Evolutionary conservation across 2,329 filamentous ascomycete species (phyloP).

Genomic region (Plectosphaerella plurivora): DNA sequence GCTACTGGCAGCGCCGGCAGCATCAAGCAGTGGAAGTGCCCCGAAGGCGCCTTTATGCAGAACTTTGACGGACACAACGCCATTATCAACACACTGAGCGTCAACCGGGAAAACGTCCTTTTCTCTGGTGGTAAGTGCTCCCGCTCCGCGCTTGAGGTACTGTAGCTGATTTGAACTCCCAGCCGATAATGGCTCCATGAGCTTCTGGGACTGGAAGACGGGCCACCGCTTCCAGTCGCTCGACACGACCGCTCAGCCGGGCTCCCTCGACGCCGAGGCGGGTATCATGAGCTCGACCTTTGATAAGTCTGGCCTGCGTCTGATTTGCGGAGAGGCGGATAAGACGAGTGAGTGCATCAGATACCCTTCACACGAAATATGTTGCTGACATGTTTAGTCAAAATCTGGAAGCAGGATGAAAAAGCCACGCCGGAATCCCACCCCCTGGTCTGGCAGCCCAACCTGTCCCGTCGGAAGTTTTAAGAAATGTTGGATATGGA

Average conservation of each 20-base stretch:
- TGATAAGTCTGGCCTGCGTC: constrained; percentile 78
- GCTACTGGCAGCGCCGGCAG: constrained; percentile 85
- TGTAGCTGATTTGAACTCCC: neutral
- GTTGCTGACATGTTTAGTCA: constrained; percentile 48
- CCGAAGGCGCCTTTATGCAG: constrained; percentile 97
- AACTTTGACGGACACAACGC: constrained; percentile 96
- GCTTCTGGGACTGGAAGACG: constrained; percentile 99
- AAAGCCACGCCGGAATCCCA: constrained; percentile 87
- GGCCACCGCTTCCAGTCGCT: constrained; percentile 86
- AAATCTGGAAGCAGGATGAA: constrained; percentile 95
- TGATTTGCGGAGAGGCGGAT: constrained; percentile 93
- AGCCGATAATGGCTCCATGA: constrained; percentile 90
- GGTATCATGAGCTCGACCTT: constrained; percentile 94
- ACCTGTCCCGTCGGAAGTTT: constrained; percentile 71
- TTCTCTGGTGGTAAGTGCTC: constrained; percentile 68
- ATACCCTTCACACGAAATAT: neutral
- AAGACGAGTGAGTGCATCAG: constrained; percentile 67
- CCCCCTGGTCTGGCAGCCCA: constrained; percentile 88
- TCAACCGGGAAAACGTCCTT: constrained; percentile 91
- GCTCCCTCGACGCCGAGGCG: constrained; percentile 87
- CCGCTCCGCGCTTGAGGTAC: no score
- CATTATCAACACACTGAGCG: constrained; percentile 90
- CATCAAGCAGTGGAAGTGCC: constrained; percentile 99
- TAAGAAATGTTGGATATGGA: constrained; percentile 26
- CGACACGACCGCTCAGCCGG: constrained; percentile 90